Evolutionary conservation across 1,139 yeast species (phyloP).

Genomic region (Entelexis paramagnoliae): DNA sequence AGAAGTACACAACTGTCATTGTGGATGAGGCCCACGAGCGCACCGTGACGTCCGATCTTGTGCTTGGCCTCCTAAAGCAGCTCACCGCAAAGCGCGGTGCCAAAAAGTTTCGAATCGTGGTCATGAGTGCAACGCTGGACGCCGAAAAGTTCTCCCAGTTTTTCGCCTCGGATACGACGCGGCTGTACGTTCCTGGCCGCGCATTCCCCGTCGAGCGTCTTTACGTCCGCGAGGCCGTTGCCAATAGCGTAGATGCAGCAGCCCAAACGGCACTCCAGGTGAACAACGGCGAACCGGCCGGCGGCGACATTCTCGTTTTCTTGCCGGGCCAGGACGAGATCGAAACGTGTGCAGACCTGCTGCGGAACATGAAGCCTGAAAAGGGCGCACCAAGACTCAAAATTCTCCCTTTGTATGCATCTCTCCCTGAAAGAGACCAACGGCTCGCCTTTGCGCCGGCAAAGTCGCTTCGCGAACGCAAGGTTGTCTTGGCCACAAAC

Average conservation of each 20-base stretch:
- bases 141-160: conserved; percentile 80
- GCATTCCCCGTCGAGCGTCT: conserved; percentile 71
- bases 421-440: conserved; percentile 77
- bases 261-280: conserved; percentile 68
- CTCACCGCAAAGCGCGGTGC: conserved; percentile 37
- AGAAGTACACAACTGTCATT: conserved; percentile 63
- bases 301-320: conserved; percentile 81
- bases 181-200: conserved; percentile 74
- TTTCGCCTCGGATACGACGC: conserved; percentile 64
- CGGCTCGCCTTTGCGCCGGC: conserved; percentile 60
- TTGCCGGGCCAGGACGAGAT: conserved; percentile 96
- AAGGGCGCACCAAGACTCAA: conserved; percentile 65
- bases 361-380: conserved; percentile 52
- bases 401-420: conserved; percentile 84
- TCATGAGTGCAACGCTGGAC: conserved; percentile 94
- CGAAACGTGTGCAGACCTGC: conserved; percentile 63
- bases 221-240: conserved; percentile 46
- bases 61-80: conserved; percentile 76
- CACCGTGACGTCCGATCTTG: conserved; percentile 79
- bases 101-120: conserved; percentile 44
- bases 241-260: conserved; percentile 69
- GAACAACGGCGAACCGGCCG: conserved; percentile 56
- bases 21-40: conserved; percentile 98
- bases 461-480: conserved; percentile 42
- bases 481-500: conserved; percentile 82